Evolutionary conservation across 768 basidiomycete genomes (phyloP), one percentile per base, ranked within the genome.

Genomic region (Pleurotus tuoliensis): DNA sequence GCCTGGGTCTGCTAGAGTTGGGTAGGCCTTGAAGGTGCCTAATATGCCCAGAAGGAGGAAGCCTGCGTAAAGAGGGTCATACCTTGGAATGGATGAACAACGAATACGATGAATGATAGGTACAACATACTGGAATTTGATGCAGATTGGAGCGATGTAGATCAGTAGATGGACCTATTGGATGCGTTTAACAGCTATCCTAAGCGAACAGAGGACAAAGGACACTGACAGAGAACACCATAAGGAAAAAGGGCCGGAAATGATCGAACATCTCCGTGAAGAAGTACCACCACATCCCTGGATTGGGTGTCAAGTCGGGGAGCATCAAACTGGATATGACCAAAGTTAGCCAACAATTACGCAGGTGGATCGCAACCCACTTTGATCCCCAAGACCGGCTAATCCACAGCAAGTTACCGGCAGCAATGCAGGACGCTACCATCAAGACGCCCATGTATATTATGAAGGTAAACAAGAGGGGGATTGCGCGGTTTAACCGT

Each of bases 261-360:
- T 98, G 90, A 66, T 98, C 96, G 61, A 99, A 99, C 91, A 98
- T 98, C 69, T 98, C 96, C 9, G 94, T 98, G 73, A 98, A 98
- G 75, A 98, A 98, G 70, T 98, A 98, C 96, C 96, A 98, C 90
- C 94, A 94, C 25, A 98, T 72, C 1, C 97, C 96, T 3, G 91
- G 84, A 63, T 95, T 98, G 0, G 97, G 96, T 7, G 93, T 94
- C 59, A 98, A 71, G 67, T 97, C 95, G 1, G 90, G 89, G 7
- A 97, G 82, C 16, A 81, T 82, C 20, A 97, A 64, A 46, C 95
- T 98, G 62, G 12, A 44, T 18, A 39, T 54, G 49, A 27, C 59
- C 7, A 61, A 51, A 34, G 30, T 34, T 34, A 34, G 30, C 8
- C 30, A 34, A 34, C 11, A 34, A 34, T 34, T 34, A 34, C 30